These are phyloP conservation scores for Cyclostephanos tholiformis DNA, from an alignment of 108 stramenopile genomes.

Conservation along the genomic window DNA sequence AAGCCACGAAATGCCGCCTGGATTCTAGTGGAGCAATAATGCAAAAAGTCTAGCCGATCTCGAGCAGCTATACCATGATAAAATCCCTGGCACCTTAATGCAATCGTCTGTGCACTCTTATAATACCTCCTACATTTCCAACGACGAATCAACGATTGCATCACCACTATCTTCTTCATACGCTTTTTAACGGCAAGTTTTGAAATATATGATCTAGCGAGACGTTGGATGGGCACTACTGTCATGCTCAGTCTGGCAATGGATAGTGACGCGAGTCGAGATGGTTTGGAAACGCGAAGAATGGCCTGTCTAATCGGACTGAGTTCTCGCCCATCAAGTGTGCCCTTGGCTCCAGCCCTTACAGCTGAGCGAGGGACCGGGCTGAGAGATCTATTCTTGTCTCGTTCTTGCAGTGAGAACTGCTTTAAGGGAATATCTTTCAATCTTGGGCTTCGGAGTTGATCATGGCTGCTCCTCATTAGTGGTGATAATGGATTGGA, in stretches of 20 bases:
- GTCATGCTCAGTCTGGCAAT: slow-evolving; percentile 12
- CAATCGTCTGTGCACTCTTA: slow-evolving; percentile 9
- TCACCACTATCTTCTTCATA: slow-evolving; percentile 6
- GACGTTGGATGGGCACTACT: slow-evolving; percentile 15
- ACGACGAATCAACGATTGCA: slow-evolving; percentile 26
- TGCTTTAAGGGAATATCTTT: too few species aligned
- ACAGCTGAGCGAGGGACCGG: background rate
- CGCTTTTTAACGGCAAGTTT: slow-evolving; percentile 15
- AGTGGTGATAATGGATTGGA: background rate
- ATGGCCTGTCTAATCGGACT: background rate
- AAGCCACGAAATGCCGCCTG: slow-evolving; percentile 9
- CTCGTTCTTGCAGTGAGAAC: background rate
- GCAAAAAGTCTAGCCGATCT: slow-evolving; percentile 8
- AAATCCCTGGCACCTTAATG: slow-evolving; percentile 9
- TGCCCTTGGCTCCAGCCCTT: background rate
- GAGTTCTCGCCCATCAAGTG: background rate
- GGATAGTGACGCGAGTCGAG: slow-evolving; percentile 3
- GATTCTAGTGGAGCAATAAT: slow-evolving; percentile 7
- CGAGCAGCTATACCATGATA: slow-evolving; percentile 12
- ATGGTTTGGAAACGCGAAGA: slow-evolving; percentile 3
- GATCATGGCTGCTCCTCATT: background rate
- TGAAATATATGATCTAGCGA: slow-evolving; percentile 21
- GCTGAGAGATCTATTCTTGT: background rate
- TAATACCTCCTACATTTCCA: slow-evolving; percentile 14
- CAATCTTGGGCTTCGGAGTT: background rate